A percentile compares a stretch with the other conserved stretches of the same genome.
These are phyloP conservation scores for Apophysomyces trapeziformis DNA, from an alignment of 371 early-diverging fungal genomes.

Conservation along the genomic window DNA sequence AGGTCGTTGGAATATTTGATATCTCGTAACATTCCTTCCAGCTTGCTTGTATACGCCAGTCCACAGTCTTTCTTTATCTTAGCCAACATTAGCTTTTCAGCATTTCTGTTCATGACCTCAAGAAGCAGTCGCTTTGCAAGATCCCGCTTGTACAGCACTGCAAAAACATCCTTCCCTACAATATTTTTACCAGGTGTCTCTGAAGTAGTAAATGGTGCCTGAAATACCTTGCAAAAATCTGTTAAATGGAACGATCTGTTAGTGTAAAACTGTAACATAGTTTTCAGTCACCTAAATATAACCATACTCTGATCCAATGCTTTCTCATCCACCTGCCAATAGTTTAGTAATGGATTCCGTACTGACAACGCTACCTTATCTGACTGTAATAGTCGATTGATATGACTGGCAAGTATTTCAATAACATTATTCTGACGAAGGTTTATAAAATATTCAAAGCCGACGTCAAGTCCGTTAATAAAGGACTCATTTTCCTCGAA, in stretches of 20 bases:
- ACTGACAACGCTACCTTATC: constrained; percentile 21
- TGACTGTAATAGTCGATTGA: constrained; percentile 31
- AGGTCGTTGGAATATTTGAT: constrained; percentile 81
- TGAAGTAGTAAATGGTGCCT: not conserved
- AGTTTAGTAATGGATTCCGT: not conserved
- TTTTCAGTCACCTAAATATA: constrained; percentile 26
- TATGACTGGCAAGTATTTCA: constrained; percentile 66
- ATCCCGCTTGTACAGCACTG: constrained; percentile 90
- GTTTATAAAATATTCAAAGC: constrained; percentile 87
- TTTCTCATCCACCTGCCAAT: constrained; percentile 28
- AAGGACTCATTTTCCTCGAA: constrained; percentile 74
- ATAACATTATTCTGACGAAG: constrained; percentile 82
- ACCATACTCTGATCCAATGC: constrained; percentile 37
- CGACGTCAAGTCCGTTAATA: constrained; percentile 71
- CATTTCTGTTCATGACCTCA: constrained; percentile 71
- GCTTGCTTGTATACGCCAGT: constrained; percentile 81
- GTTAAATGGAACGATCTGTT: constrained; percentile 27
- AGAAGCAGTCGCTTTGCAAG: constrained; percentile 86
- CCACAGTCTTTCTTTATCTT: constrained; percentile 91
- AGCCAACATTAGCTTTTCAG: constrained; percentile 84
- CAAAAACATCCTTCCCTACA: constrained; percentile 88
- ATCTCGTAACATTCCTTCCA: constrained; percentile 97
- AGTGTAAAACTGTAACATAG: not conserved
- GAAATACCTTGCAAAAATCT: constrained; percentile 72
- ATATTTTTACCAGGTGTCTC: not conserved